A percentile compares a stretch with the other conserved stretches of the same genome.
Conservation (phyloP, 2,329 filamentous ascomycete genomes). For the Fusarium siculi region DNA sequence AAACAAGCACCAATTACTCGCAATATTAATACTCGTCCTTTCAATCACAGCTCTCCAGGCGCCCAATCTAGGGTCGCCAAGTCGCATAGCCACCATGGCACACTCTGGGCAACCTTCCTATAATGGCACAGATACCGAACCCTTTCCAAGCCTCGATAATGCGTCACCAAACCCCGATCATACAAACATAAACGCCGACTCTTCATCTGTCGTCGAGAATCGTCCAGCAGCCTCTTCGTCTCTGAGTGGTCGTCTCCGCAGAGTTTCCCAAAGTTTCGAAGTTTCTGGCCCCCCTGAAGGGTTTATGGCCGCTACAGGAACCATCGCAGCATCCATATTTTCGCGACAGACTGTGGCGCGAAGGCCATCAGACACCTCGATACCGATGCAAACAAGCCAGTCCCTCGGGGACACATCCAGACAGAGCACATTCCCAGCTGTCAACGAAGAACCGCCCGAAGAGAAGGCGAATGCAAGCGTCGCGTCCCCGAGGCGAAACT, state of each 20-base stretch:
- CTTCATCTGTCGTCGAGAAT: slow-evolving; percentile 25
- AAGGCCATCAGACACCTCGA: slow-evolving; percentile 31
- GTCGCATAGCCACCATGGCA: slow-evolving; percentile 29
- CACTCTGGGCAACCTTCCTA: slow-evolving; percentile 26
- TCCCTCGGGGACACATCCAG: slow-evolving; percentile 41
- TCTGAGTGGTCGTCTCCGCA: slow-evolving; percentile 47
- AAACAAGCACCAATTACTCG: not conserved
- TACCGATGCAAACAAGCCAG: slow-evolving; percentile 23
- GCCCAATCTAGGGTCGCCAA: slow-evolving; percentile 1
- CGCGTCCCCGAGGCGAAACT: slow-evolving; percentile 10
- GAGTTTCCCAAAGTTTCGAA: slow-evolving; percentile 53
- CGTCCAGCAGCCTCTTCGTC: slow-evolving; percentile 47
- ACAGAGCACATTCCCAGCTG: slow-evolving; percentile 31
- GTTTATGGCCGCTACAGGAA: slow-evolving; percentile 60
- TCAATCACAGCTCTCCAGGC: not conserved
- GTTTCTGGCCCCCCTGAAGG: slow-evolving; percentile 59
- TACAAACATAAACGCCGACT: slow-evolving; percentile 9
- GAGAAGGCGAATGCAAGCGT: slow-evolving; percentile 9
- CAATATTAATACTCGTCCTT: slow-evolving; percentile 7
- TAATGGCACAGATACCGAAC: slow-evolving; percentile 37
- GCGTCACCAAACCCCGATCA: slow-evolving; percentile 29
- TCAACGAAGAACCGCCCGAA: slow-evolving; percentile 35
- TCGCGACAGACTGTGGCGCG: slow-evolving; percentile 38
- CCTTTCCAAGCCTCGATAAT: slow-evolving; percentile 43
- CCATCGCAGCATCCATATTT: slow-evolving; percentile 56